Evolutionary conservation across 331 rosid species (phyloP).

Genomic region (Arachis monticola): DNA sequence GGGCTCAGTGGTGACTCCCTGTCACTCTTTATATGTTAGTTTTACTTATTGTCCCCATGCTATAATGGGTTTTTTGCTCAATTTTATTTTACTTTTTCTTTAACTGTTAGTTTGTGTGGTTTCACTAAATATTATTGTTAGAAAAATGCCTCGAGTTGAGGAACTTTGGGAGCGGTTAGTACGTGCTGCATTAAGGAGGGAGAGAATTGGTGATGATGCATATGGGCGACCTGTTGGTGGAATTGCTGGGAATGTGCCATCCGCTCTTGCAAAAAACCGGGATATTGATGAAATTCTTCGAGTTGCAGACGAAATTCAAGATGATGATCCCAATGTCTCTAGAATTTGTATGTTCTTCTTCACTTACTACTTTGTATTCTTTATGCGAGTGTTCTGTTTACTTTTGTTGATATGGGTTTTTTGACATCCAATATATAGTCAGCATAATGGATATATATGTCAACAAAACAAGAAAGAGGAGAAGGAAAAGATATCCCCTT

Average conservation of each 20-base stretch:
- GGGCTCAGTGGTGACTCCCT: constrained; percentile 7
- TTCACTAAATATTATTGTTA: constrained; percentile 36
- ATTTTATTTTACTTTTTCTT: background rate
- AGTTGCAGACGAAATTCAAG: constrained; percentile 98
- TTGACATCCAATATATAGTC: constrained; percentile 9
- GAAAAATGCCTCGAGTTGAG: constrained; percentile 83
- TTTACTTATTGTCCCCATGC: constrained; percentile 1
- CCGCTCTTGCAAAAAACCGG: constrained; percentile 89
- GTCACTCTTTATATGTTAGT: background rate
- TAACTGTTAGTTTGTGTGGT: background rate
- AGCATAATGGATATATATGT: background rate
- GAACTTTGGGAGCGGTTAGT: constrained; percentile 91
- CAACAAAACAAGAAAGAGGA: constrained; percentile 6
- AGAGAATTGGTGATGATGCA: constrained; percentile 74
- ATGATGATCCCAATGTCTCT: constrained; percentile 77
- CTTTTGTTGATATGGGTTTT: background rate
- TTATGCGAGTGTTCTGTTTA: background rate
- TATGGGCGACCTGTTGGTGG: constrained; percentile 71
- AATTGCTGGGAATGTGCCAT: constrained; percentile 90
- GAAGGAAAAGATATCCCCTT: background rate
- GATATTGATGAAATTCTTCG: constrained; percentile 94
- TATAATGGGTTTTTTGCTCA: background rate
- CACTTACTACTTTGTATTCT: background rate
- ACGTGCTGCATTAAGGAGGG: constrained; percentile 81
- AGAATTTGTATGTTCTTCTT: constrained; percentile 68